These are phyloP conservation scores for Linnemannia elongata DNA, from an alignment of 192 early-diverging fungal species.

Conservation along the genomic window DNA sequence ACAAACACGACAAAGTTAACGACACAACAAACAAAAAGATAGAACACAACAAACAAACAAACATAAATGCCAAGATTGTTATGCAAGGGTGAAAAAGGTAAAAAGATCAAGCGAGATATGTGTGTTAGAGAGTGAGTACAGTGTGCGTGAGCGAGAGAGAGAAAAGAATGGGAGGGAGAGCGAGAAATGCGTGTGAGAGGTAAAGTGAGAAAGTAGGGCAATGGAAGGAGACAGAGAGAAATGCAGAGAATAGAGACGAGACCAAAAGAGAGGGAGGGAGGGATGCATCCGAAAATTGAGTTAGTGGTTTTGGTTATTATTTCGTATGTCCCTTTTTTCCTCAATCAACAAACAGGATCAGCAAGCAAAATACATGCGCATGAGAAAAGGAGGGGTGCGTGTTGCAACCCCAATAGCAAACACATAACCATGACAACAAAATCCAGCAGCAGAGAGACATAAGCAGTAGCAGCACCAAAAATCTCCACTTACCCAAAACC, in stretches of 20 bases:
- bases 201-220: neutral
- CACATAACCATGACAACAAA: neutral
- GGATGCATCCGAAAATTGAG: neutral
- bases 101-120: no score
- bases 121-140: no score
- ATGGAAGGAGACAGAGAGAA: neutral
- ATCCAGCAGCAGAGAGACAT: neutral
- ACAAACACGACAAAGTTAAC: slow-evolving; percentile 18
- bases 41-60: no score
- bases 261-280: neutral
- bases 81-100: no score
- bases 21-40: neutral
- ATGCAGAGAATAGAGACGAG: neutral
- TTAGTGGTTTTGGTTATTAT: neutral
- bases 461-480: slow-evolving; percentile 1
- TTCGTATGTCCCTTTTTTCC: neutral
- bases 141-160: neutral
- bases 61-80: no score
- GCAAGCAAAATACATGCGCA: neutral
- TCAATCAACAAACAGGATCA: neutral
- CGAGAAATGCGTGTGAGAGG: neutral
- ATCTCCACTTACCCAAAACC: slow-evolving; percentile 52
- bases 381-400: neutral
- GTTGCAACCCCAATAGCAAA: neutral
- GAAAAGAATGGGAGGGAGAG: no score